phyloP scores from a whole-genome alignment of 805 yeast genomes.

The Candida sanyiensis region DNA sequence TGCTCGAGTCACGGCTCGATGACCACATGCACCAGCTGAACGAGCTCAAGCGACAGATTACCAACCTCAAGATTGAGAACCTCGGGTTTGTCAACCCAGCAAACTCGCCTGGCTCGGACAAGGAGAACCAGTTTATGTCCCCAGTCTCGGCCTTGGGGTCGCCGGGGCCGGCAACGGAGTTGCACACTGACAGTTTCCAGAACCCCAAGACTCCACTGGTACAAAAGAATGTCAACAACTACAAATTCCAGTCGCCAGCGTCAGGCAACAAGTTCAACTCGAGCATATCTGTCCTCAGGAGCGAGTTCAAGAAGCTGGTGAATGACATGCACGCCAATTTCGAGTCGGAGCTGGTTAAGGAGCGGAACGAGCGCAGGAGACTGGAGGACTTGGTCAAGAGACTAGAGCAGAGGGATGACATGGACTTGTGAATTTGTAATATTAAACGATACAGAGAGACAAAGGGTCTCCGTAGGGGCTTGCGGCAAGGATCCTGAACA shows the following conservation, averaged over 20 bases:
- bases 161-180: too few relatives aligned
- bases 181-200: slow-evolving; percentile 10
- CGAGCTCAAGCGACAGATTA: slow-evolving; percentile 40
- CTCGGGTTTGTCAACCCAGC: slow-evolving; percentile 17
- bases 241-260: slow-evolving; percentile 13
- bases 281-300: slow-evolving; percentile 49
- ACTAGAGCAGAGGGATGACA: slow-evolving; percentile 16
- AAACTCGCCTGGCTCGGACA: slow-evolving; percentile 11
- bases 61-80: slow-evolving; percentile 30
- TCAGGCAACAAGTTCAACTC: slow-evolving; percentile 30
- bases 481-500: too few relatives aligned
- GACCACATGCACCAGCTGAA: slow-evolving; percentile 36
- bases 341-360: slow-evolving; percentile 52
- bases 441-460: background rate
- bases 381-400: slow-evolving; percentile 37
- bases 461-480: too few relatives aligned
- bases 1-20: slow-evolving; percentile 26
- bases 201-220: slow-evolving; percentile 22
- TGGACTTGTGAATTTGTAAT: slow-evolving; percentile 7
- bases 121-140: slow-evolving; percentile 10
- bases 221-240: slow-evolving; percentile 14
- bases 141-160: too few relatives aligned
- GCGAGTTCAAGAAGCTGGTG: slow-evolving; percentile 64
- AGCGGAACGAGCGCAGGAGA: slow-evolving; percentile 44
- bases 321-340: slow-evolving; percentile 55